Evolutionary conservation across 305 asterid genomes (phyloP), one percentile per base, ranked within the genome.

Genomic region (Fraxinus latifolia): DNA sequence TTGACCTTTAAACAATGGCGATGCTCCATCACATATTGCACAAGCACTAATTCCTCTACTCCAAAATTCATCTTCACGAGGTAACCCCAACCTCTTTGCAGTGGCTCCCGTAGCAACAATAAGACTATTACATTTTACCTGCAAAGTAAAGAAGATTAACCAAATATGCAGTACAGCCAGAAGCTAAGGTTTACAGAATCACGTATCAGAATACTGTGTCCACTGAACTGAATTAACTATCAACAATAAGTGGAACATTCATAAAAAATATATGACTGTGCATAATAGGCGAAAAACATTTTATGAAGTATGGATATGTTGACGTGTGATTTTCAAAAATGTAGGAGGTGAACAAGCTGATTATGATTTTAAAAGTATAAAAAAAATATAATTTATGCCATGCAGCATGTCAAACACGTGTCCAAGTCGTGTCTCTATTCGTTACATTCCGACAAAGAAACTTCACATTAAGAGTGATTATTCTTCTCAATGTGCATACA

Each of bases 41-140:
- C 99, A 96, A 19, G 99, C 99, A 88, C 99, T 96, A 81, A 96
- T 95, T 85, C 98, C 99, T 89, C 98, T 91, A 83, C 99, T 94
- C 99, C 99, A 96, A 79, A 96, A 96, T 85, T 96, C 99, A n/a
- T 93, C 98, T 90, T 96, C 99, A 58, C 95, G 92, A 62, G 99
- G 98, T 85, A 96, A 83, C 34, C 88, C 85, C 78, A 96, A 88
- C 85, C 95, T 91, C 90, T 76, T 94, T 25, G 99, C 99, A 72
- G 94, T 91, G 77, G 99, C 99, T 84, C 99, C 99, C 21, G 99
- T 96, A 67, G 99, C 98, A 84, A 93, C 91, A 80, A 96, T 92
- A 84, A 96, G 78, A 85, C 98, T 94, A 77, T 96, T 92, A 90
- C 98, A 94, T 87, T 89, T 95, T 68, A 96, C 95, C 99, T 55